These are phyloP conservation scores for Pyrenophora seminiperda DNA, from an alignment of 2,329 filamentous ascomycete genomes.

Conservation along the genomic window DNA sequence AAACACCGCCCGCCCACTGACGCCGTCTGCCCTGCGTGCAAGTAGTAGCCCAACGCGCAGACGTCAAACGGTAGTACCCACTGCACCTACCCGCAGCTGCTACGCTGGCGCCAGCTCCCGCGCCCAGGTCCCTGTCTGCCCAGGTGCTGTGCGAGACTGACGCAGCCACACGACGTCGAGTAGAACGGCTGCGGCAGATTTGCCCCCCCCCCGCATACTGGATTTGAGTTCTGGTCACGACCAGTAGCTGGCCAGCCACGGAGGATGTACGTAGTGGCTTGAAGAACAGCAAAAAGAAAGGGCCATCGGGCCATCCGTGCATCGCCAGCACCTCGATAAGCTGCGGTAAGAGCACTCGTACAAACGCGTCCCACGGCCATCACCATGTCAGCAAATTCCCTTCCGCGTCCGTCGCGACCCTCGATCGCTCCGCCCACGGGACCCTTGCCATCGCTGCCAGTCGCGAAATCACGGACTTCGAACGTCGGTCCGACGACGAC, in stretches of 20 bases:
- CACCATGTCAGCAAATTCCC: constrained; percentile 60
- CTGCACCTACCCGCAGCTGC: constrained; percentile 15
- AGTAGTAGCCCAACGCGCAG: background rate
- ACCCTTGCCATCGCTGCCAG: constrained; percentile 74
- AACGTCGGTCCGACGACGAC: constrained; percentile 35
- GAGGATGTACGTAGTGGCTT: constrained; percentile 36
- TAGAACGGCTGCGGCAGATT: constrained; percentile 13
- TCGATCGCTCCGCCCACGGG: constrained; percentile 70
- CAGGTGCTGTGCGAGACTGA: constrained; percentile 16
- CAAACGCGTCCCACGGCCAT: constrained; percentile 9
- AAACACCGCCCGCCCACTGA: background rate
- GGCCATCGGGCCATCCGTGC: constrained; percentile 21
- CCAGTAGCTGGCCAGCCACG: constrained; percentile 18
- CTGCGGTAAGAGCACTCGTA: constrained; percentile 12
- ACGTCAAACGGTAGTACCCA: constrained; percentile 10
- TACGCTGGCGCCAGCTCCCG: constrained; percentile 15
- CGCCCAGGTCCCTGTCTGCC: constrained; percentile 19
- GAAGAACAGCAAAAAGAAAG: constrained; percentile 20
- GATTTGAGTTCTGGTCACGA: constrained; percentile 6
- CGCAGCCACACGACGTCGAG: constrained; percentile 4
- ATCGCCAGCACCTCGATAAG: constrained; percentile 8
- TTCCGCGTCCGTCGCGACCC: constrained; percentile 68
- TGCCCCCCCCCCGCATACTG: constrained; percentile 11
- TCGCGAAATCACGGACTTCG: constrained; percentile 71
- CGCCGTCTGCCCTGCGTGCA: background rate